phyloP scores from a whole-genome alignment of 2,329 filamentous ascomycete genomes.

The Davidsoniella virescens region DNA sequence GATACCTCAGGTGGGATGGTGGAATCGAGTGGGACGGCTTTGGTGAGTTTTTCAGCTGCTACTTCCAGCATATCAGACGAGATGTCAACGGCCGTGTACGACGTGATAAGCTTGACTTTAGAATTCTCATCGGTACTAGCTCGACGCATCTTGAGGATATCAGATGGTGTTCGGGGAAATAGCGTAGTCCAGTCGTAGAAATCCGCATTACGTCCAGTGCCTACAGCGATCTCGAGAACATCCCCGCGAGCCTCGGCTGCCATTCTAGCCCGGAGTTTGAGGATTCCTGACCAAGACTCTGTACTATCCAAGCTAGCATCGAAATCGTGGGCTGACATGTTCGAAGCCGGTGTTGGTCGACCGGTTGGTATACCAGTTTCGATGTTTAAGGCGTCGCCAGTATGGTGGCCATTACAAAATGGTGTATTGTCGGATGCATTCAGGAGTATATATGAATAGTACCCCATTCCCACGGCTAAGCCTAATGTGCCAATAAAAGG shows the following conservation, averaged over 20 bases:
- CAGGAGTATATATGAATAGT: slow-evolving; percentile 7
- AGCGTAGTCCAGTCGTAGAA: slow-evolving; percentile 40
- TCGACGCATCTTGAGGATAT: background rate
- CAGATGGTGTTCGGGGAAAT: slow-evolving; percentile 14
- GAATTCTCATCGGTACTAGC: background rate
- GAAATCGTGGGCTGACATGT: slow-evolving; percentile 32
- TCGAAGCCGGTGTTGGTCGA: slow-evolving; percentile 6
- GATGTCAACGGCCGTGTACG: slow-evolving; percentile 47
- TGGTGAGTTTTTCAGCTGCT: slow-evolving; percentile 34
- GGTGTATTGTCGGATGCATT: background rate
- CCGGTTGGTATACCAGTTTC: slow-evolving; percentile 2
- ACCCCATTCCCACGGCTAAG: slow-evolving; percentile 7
- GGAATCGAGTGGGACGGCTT: slow-evolving; percentile 24
- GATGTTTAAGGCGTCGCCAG: background rate
- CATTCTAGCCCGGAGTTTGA: slow-evolving; percentile 31
- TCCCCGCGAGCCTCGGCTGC: slow-evolving; percentile 33
- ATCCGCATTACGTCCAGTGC: slow-evolving; percentile 43
- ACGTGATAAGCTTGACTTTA: slow-evolving; percentile 23
- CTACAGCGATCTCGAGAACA: slow-evolving; percentile 47
- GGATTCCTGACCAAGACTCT: slow-evolving; percentile 41
- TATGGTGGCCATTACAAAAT: background rate
- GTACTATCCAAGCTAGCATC: slow-evolving; percentile 41
- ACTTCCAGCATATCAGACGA: slow-evolving; percentile 44
- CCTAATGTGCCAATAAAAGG: slow-evolving; percentile 6
- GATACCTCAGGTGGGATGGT: slow-evolving; percentile 24